These are phyloP conservation scores for Rubroboletus pulcherrimus DNA, from an alignment of 768 basidiomycete species.

Conservation along the genomic window DNA sequence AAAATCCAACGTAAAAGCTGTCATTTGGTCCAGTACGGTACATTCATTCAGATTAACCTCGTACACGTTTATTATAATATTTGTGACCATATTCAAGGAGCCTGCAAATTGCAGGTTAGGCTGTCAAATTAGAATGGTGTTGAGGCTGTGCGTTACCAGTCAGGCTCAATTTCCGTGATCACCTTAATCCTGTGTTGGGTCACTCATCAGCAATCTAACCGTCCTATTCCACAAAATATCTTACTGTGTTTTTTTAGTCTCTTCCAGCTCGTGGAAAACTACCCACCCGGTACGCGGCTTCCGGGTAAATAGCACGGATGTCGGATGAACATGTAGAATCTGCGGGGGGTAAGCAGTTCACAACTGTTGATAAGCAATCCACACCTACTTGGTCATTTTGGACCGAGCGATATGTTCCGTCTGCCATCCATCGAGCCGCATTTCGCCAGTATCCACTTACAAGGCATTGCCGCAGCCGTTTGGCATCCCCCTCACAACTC, in stretches of 20 bases:
- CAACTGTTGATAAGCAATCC: neutral
- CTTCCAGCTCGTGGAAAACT: slow-evolving; percentile 92
- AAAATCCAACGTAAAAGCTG: neutral
- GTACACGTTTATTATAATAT: slow-evolving; percentile 34
- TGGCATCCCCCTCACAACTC: slow-evolving; percentile 88
- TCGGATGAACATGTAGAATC: slow-evolving; percentile 89
- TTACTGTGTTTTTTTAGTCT: slow-evolving; percentile 91
- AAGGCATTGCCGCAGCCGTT: slow-evolving; percentile 79
- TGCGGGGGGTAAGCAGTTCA: slow-evolving; percentile 29
- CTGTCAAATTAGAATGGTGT: neutral
- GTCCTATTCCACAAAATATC: slow-evolving; percentile 22
- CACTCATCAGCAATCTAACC: slow-evolving; percentile 9
- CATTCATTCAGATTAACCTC: neutral
- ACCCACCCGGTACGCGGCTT: slow-evolving; percentile 92
- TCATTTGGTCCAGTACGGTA: neutral
- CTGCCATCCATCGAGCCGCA: slow-evolving; percentile 84
- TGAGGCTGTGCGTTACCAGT: slow-evolving; percentile 58
- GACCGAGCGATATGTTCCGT: slow-evolving; percentile 90
- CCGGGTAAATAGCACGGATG: slow-evolving; percentile 89
- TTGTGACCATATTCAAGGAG: slow-evolving; percentile 50
- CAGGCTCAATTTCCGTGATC: slow-evolving; percentile 90
- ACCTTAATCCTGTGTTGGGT: slow-evolving; percentile 68
- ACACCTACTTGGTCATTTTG: slow-evolving; percentile 72
- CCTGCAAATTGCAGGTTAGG: slow-evolving; percentile 29
- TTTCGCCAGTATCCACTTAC: slow-evolving; percentile 94